phyloP scores from a whole-genome alignment of 192 early-diverging fungal genomes.

The Endogone sp. region DNA sequence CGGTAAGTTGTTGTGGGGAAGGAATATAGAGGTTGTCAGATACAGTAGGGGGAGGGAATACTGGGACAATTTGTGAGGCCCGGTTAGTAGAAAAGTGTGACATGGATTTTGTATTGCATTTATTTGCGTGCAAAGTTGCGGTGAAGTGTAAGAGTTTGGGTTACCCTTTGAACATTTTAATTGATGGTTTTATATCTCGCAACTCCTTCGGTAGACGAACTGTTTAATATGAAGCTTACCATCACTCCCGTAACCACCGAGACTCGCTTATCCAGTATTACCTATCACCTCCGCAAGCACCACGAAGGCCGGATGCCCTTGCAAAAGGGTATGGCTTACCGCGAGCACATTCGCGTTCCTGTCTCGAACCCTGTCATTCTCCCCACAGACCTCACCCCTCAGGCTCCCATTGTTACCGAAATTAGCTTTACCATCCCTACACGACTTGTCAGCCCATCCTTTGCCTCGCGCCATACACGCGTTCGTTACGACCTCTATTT shows the following conservation, averaged over 20 bases:
- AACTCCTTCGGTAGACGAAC: constrained; percentile 19
- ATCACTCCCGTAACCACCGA: constrained; percentile 16
- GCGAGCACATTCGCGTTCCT: constrained; percentile 29
- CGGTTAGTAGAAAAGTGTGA: no score
- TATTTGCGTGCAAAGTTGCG: no score
- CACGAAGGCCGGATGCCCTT: constrained; percentile 39
- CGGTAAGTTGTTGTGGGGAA: constrained; percentile 21
- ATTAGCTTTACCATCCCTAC: constrained; percentile 32
- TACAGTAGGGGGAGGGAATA: no score
- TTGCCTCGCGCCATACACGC: constrained; percentile 33
- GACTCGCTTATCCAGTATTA: constrained; percentile 13
- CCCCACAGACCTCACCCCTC: neutral
- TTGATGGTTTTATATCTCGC: no score
- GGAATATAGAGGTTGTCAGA: no score
- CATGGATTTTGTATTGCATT: no score
- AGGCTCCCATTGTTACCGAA: neutral
- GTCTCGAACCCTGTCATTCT: constrained; percentile 7
- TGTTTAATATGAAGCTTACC: constrained; percentile 23
- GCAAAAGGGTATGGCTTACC: constrained; percentile 32
- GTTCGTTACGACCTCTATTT: constrained; percentile 35
- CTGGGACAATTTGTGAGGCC: neutral
- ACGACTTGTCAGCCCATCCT: constrained; percentile 35
- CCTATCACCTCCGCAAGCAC: constrained; percentile 39
- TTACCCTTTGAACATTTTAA: no score
- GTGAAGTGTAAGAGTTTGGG: no score